These are phyloP conservation scores for Penicillium cinerascens DNA, from an alignment of 495 filamentous ascomycete species.

Conservation along the genomic window DNA sequence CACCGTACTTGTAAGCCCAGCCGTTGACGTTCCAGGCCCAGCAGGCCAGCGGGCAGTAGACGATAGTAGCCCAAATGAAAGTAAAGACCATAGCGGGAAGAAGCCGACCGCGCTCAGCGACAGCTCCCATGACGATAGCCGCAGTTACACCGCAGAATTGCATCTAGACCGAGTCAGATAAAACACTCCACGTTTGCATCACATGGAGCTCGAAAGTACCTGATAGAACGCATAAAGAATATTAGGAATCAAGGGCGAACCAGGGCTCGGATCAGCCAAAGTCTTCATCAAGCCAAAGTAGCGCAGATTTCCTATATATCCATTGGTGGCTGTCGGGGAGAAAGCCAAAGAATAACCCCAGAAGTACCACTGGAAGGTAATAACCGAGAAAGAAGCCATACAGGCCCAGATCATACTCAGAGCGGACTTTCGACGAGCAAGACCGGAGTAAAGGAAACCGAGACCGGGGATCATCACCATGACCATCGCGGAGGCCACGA, in stretches of 20 bases:
- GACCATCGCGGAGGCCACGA: constrained; percentile 91
- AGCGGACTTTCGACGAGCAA: constrained; percentile 61
- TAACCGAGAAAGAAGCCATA: constrained; percentile 61
- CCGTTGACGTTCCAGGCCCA: constrained; percentile 96
- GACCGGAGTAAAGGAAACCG: constrained; percentile 65
- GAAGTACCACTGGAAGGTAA: constrained; percentile 74
- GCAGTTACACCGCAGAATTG: constrained; percentile 93
- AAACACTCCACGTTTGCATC: too few species aligned
- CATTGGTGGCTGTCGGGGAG: constrained; percentile 58
- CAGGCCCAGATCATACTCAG: constrained; percentile 70
- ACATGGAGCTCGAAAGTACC: constrained; percentile 44
- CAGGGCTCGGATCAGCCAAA: constrained; percentile 59
- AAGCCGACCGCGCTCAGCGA: constrained; percentile 90
- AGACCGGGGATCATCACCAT: constrained; percentile 82
- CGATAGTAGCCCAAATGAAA: constrained; percentile 94
- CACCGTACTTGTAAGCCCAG: constrained; percentile 89
- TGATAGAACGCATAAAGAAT: constrained; percentile 67
- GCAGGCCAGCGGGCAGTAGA: constrained; percentile 94
- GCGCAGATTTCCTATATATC: constrained; percentile 63
- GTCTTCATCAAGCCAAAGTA: constrained; percentile 66
- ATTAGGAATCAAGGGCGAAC: constrained; percentile 59
- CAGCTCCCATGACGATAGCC: constrained; percentile 87
- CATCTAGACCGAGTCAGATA: constrained; percentile 54
- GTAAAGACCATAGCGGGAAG: constrained; percentile 93
- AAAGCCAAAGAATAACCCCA: constrained; percentile 73